These are phyloP conservation scores for Leccinum incarnatum DNA, from an alignment of 768 basidiomycete genomes.

Conservation along the genomic window DNA sequence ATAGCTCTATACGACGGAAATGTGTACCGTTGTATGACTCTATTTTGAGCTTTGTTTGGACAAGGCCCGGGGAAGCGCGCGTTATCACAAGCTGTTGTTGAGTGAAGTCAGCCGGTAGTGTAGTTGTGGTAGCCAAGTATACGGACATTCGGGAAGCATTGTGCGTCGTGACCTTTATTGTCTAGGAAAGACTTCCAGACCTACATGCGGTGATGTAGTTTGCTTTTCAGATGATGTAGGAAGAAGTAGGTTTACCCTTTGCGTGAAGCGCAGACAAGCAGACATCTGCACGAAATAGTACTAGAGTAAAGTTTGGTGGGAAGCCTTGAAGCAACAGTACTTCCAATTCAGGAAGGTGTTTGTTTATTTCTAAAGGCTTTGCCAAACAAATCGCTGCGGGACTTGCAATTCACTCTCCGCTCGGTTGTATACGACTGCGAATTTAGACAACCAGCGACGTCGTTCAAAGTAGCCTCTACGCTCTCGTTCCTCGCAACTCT, in stretches of 20 bases:
- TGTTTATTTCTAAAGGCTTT: slow-evolving; percentile 31
- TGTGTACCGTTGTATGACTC: slow-evolving; percentile 70
- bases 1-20: not conserved
- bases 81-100: slow-evolving; percentile 57
- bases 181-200: slow-evolving; percentile 83
- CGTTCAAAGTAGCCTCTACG: not conserved
- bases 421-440: slow-evolving; percentile 21
- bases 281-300: slow-evolving; percentile 39
- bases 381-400: slow-evolving; percentile 23
- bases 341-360: slow-evolving; percentile 14
- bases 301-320: not conserved
- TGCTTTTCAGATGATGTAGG: not conserved
- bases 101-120: not conserved
- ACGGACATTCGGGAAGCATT: slow-evolving; percentile 75
- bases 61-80: slow-evolving; percentile 65
- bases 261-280: slow-evolving; percentile 71
- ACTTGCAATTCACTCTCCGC: slow-evolving; percentile 21
- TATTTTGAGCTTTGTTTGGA: slow-evolving; percentile 68
- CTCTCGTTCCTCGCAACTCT: slow-evolving; percentile 3
- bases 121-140: not conserved
- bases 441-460: not conserved
- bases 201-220: slow-evolving; percentile 25
- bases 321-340: not conserved
- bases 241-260: slow-evolving; percentile 38
- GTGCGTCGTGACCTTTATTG: slow-evolving; percentile 75